These are phyloP conservation scores for Monosporascus cannonballus DNA, from an alignment of 2,329 filamentous ascomycete genomes.

Conservation along the genomic window DNA sequence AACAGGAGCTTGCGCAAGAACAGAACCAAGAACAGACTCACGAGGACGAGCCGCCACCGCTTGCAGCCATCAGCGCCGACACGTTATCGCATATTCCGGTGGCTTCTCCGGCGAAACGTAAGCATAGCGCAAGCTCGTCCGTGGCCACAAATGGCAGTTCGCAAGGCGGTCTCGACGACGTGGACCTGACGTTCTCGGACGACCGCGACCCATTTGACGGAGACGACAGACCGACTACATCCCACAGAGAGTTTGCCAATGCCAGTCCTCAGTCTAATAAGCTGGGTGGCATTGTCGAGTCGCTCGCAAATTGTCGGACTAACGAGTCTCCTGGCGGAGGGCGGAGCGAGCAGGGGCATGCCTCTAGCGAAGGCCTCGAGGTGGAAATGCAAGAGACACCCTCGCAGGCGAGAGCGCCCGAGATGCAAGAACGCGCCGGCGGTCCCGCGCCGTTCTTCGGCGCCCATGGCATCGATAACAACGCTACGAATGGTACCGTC, in stretches of 20 bases:
- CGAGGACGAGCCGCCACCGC: background rate
- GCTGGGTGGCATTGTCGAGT: constrained; percentile 13
- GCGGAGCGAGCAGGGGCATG: background rate
- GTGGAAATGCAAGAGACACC: constrained; percentile 4
- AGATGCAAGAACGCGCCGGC: constrained; percentile 38
- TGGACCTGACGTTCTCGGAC: constrained; percentile 20
- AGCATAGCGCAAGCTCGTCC: constrained; percentile 23
- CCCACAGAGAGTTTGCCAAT: constrained; percentile 6
- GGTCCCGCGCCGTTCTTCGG: constrained; percentile 19
- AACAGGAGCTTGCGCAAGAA: constrained; percentile 40
- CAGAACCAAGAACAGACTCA: constrained; percentile 12
- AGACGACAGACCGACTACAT: background rate
- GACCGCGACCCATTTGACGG: constrained; percentile 1
- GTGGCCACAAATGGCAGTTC: constrained; percentile 23
- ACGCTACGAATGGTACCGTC: constrained; percentile 14
- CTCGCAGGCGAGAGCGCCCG: constrained; percentile 27
- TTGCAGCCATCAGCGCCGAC: constrained; percentile 9
- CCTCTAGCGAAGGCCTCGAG: constrained; percentile 15
- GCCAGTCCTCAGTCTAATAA: constrained; percentile 8
- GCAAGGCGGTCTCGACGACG: constrained; percentile 16
- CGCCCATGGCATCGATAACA: constrained; percentile 9
- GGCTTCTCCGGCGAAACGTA: constrained; percentile 13
- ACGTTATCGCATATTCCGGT: constrained; percentile 11
- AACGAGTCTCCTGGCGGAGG: constrained; percentile 2
- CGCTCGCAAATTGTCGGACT: constrained; percentile 13